phyloP scores from a whole-genome alignment of 2,329 filamentous ascomycete species.

The Hymenoscyphus fraxineus region DNA sequence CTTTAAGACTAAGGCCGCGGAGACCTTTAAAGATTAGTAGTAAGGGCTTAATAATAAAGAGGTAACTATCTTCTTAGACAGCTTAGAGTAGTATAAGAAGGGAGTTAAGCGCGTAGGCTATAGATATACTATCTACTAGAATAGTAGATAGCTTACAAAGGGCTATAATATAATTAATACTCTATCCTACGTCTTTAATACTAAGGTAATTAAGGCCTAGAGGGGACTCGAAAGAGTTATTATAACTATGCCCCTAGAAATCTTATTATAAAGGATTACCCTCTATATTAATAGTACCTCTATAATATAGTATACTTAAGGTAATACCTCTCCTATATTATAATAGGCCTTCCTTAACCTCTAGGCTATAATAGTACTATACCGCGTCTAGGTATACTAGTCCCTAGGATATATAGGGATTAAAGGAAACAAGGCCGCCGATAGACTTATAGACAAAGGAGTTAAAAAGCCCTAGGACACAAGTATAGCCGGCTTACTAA shows the following conservation, averaged over 20 bases:
- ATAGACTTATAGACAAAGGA: not conserved
- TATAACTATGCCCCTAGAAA: not conserved
- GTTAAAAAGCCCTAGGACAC: not conserved
- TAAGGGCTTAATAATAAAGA: not conserved
- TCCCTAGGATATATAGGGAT: not conserved
- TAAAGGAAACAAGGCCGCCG: not conserved
- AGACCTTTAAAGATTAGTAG: not conserved
- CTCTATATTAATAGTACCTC: too few species aligned
- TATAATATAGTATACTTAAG: not conserved
- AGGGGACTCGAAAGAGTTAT: not conserved
- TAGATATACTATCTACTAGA: not conserved
- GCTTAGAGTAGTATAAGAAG: not conserved
- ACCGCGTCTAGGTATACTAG: not conserved
- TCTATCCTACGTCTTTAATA: not conserved
- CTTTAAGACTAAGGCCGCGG: not conserved
- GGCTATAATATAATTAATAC: too few species aligned
- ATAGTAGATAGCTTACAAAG: not conserved
- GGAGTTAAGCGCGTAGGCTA: not conserved
- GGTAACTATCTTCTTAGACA: not conserved
- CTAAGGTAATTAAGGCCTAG: not conserved
- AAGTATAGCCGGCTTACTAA: not conserved
- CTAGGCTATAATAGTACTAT: not conserved
- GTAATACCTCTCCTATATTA: not conserved
- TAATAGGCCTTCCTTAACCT: not conserved
- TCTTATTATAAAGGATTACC: not conserved